Evolutionary conservation across 139 green algal genomes (phyloP), one percentile per base, ranked within the genome.

Genomic region (Desmodesmus armatus): DNA sequence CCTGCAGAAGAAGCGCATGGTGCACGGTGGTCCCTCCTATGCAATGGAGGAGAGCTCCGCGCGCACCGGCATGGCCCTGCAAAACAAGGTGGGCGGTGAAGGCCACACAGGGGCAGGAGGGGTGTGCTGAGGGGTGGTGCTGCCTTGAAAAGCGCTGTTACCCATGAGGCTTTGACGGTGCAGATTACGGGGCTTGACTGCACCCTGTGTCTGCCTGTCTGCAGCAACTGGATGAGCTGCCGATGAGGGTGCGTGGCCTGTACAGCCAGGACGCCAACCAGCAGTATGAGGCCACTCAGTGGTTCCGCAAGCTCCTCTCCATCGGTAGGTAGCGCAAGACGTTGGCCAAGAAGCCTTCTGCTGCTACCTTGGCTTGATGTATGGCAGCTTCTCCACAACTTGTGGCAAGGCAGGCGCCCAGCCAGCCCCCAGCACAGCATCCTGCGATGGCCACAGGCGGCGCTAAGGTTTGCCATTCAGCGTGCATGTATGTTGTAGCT

Each of bases 241-340:
- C 97, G 0, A 82, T 89, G n/a, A 99, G 99, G 96, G 97, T 99
- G 62, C 84, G 94, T 67, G 95, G 94, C n/a, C 91, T 99, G 1
- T 97, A 92, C 83, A 94, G 88, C 33, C 87, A 96, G 47, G 94
- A 96, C 84, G 88, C 93, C 1, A 69, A 94, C 39, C 88, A 96
- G 31, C 97, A 99, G 89, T 94, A 98, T 35, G 98, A 99, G 69
- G 96, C 97, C 5, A 99, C 98, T 13, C 96, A 93, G 33, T 93
- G 96, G 84, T 99, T 99, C 91, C 89, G 98, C 35, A 99, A 99
- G 92, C 94, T 99, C 27, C 90, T 99, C 1, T 99, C 96, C 13
- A 99, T 99, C 40, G 94, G 93, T 96, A 51, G 92, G 15, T 21
- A 3, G 29, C 21, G 60, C 5, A 69, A 69, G 1, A 19, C 17